These are phyloP conservation scores for Debaryomyces hansenii DNA, from an alignment of 805 yeast species.

Conservation along the genomic window DNA sequence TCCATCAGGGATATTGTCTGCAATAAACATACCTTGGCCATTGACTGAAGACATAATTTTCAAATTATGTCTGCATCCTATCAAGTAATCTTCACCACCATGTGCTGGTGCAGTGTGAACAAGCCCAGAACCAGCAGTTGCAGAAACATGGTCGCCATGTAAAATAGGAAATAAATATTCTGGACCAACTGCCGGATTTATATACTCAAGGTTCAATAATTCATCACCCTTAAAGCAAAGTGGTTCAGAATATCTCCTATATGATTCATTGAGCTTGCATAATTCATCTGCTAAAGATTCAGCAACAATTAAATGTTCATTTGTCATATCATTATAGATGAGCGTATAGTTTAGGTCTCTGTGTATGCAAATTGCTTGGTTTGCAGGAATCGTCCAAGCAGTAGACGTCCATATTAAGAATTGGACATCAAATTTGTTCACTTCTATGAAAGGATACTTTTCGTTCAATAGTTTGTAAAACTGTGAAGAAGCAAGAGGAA, in stretches of 20 bases:
- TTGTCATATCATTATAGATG: constrained; percentile 20
- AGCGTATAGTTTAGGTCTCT: constrained; percentile 58
- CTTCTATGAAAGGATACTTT: neutral
- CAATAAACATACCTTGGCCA: constrained; percentile 64
- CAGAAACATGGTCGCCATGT: constrained; percentile 80
- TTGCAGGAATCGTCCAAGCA: constrained; percentile 95
- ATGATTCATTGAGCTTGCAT: constrained; percentile 24
- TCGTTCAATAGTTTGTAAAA: constrained; percentile 11
- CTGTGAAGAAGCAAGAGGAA: constrained; percentile 40
- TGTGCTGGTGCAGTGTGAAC: constrained; percentile 99
- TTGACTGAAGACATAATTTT: constrained; percentile 77
- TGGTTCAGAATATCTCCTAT: neutral
- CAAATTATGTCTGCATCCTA: constrained; percentile 60
- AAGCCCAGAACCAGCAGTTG: constrained; percentile 85
- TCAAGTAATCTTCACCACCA: constrained; percentile 87
- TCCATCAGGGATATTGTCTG: constrained; percentile 48
- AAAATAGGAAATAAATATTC: constrained; percentile 55
- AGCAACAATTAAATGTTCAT: constrained; percentile 59
- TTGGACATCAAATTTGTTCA: constrained; percentile 9
- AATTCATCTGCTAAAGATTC: constrained; percentile 44
- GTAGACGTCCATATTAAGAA: constrained; percentile 93
- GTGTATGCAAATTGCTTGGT: constrained; percentile 77
- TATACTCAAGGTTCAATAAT: constrained; percentile 41
- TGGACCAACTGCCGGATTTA: constrained; percentile 50
- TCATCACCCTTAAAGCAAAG: constrained; percentile 18